Evolutionary conservation across 1,139 yeast species (phyloP), one percentile per base, ranked within the genome.

Genomic region (Pichia sp.): DNA sequence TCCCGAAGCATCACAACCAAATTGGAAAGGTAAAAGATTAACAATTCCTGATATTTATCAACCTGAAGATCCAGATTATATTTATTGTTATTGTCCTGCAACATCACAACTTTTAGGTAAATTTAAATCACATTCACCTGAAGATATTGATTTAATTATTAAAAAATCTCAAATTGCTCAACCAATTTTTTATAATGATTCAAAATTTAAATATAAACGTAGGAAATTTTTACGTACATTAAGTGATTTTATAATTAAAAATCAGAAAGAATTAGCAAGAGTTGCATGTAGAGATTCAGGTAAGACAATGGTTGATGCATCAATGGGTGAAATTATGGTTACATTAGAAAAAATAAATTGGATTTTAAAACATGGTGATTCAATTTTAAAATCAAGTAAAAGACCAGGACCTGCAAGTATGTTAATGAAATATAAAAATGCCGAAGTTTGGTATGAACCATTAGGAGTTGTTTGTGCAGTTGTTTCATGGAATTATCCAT

Each of bases 241-340:
- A 51, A 76, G 79, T 55, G 75, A 83, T 49, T 90, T 75, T 64
- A 79, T 92, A 46, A 66, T 86, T 47, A 83, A 82, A 46, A 83
- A 92, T 65, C 98, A 92, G 65, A 92, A 84, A 48, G 81, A 82
- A 46, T 79, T 92, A 44, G 96, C 96, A 4, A 73, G 95, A 45
- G 84, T 92, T 7, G 97, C 97, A 0, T 92, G 97, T 66, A 75
- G 97, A 58, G 98, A 92, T 63, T 85, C 96, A 32, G 98, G 98
- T 35, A 92, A 92, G 65, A 90, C 98, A 2, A 83, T 86, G 81
- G 72, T 92, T 42, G 97, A 92, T 69, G 97, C 98, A 2, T 83
- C 92, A 50, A 83, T 92, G 84, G 98, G 98, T 42, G 98, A 92
- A 64, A 82, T 85, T 39, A 76, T 92, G 79, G 97, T 89, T 9